Evolutionary conservation across 23 red algal genomes (phyloP), one percentile per base, ranked within the genome.

Genomic region (Agarophyton chilense): DNA sequence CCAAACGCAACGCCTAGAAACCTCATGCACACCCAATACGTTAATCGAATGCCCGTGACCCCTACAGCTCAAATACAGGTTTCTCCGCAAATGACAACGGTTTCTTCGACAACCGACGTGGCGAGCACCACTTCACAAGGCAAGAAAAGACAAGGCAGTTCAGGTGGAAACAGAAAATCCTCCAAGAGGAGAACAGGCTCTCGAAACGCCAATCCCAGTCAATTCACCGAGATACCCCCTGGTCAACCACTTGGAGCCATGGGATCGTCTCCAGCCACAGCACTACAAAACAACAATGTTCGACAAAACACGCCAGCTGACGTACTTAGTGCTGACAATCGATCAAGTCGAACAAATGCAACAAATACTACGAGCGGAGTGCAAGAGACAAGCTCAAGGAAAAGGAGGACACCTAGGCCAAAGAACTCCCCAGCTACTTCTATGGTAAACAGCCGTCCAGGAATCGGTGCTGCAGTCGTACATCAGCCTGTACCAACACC

Each of bases 311-410:
- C 80, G 24, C 39, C 52, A 10, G 63, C 71, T 24, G 90, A 78
- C 41, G 90, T 52, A 45, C n/a, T 83, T 17, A 93, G 90, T 66
- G 55, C 90, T 25, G 90, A 93, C 72, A 86, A 79, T 63, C 38
- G 79, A 54, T 83, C 90, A 16, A 93, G 65, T 52, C 52, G 43
- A 33, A 93, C 79, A 35, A 79, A 79, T 66, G 90, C 79, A 19
- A 85, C 79, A 32, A 85, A 78, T 40, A 73, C 79, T 18, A 79
- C 57, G 21, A 79, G 80, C 26, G 66, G 74, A 49, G 73, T 84
- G 26, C 90, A 93, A 47, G 90, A 84, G 41, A 65, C 63, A 24
- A 83, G 79, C 22, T 49, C 75, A 49, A 90, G 44, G 35, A n/a
- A 19, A 43, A 90, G 39, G 71, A 16, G 45, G 40, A 32, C 55